These are phyloP conservation scores for Pistacia vera DNA, from an alignment of 345 rosid species.

Conservation along the genomic window DNA sequence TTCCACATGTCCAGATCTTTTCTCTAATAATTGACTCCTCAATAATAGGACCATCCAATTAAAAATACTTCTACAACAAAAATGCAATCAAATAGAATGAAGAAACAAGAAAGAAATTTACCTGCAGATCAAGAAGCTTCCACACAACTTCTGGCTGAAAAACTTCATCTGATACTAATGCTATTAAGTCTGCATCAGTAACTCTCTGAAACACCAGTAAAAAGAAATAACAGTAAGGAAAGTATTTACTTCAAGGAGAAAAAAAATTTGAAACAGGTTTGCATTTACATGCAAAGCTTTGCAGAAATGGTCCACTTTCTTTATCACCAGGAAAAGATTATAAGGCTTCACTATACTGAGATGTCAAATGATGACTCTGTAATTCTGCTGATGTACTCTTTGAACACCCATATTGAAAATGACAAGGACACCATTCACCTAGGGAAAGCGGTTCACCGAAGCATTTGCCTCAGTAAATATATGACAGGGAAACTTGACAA, in stretches of 20 bases:
- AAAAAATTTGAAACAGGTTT: background rate
- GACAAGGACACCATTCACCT: background rate
- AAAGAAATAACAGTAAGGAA: conserved; percentile 22
- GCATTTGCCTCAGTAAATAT: background rate
- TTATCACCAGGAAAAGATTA: background rate
- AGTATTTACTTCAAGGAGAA: background rate
- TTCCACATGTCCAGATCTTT: background rate
- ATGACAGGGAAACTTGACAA: background rate
- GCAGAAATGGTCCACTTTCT: background rate
- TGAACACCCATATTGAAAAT: background rate
- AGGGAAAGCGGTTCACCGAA: background rate
- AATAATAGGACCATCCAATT: background rate
- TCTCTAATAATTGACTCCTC: background rate
- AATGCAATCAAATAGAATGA: background rate
- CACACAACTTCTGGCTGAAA: conserved; percentile 86
- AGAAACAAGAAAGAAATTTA: conserved; percentile 18
- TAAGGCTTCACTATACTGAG: no score
- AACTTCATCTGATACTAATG: conserved; percentile 94
- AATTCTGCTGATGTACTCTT: background rate
- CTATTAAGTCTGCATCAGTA: conserved; percentile 88
- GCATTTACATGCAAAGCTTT: background rate
- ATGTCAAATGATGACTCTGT: no score
- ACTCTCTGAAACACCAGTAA: conserved; percentile 58
- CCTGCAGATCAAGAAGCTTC: conserved; percentile 91
- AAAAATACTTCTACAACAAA: background rate